Conservation (phyloP, 345 rosid genomes). For the Tarenaya hassleriana region DNA sequence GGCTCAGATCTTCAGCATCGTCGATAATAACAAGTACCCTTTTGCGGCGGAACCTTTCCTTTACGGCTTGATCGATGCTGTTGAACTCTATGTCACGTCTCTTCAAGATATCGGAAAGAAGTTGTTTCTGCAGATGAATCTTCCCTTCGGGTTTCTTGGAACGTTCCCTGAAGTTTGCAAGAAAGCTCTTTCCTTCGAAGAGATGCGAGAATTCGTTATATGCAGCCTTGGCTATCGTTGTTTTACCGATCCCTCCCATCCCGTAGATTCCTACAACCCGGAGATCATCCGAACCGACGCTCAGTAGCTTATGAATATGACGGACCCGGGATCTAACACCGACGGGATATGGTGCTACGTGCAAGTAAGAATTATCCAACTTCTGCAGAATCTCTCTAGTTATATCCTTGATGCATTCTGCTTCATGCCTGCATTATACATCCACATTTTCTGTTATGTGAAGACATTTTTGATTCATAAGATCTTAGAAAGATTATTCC, state of each 20-base stretch:
- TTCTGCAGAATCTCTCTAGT: not conserved
- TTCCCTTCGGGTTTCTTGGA: constrained; percentile 12
- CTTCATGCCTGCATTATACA: not conserved
- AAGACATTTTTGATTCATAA: too few species aligned
- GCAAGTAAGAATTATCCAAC: not conserved
- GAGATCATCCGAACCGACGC: constrained; percentile 10
- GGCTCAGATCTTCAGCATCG: not conserved
- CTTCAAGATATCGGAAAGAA: constrained; percentile 24
- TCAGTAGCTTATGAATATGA: not conserved
- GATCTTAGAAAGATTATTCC: too few species aligned
- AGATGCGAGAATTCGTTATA: constrained; percentile 19
- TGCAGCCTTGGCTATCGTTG: constrained; percentile 13
- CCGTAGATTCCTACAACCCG: constrained; percentile 28
- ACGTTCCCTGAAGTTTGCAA: constrained; percentile 25
- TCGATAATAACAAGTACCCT: constrained; percentile 15
- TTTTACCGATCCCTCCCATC: constrained; percentile 11
- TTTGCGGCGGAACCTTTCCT: not conserved
- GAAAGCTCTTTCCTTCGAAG: constrained; percentile 28
- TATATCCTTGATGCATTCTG: too few species aligned
- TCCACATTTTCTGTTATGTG: too few species aligned
- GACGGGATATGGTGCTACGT: not conserved
- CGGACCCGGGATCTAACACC: not conserved
- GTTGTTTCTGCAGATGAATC: constrained; percentile 18
- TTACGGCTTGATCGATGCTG: not conserved
- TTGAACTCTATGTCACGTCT: not conserved